Conservation (phyloP, 495 filamentous ascomycete genomes). For the Annulohypoxylon nitens region DNA sequence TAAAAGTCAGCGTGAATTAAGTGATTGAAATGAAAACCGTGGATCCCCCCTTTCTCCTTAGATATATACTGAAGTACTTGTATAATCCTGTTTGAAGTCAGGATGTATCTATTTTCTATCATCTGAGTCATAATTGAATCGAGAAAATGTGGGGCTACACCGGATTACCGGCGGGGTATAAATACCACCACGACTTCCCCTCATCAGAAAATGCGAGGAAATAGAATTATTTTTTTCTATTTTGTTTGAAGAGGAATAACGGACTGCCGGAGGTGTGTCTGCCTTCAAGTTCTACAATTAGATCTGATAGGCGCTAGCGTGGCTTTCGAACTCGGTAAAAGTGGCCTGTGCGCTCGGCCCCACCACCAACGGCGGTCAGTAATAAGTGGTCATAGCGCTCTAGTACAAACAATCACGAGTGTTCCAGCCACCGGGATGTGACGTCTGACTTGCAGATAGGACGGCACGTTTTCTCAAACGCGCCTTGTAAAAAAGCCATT, state of each 20-base stretch:
- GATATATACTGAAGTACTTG: conserved; percentile 1
- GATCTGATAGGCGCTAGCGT: conserved; percentile 33
- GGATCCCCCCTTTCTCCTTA: background rate
- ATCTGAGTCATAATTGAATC: conserved; percentile 31
- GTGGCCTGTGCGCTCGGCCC: conserved; percentile 38
- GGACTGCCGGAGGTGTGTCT: conserved; percentile 27
- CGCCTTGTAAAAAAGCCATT: conserved; percentile 32
- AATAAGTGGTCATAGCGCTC: conserved; percentile 24
- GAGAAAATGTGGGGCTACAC: conserved; percentile 23
- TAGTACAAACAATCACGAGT: too few species aligned
- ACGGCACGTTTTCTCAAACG: conserved; percentile 25
- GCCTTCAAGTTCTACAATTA: conserved; percentile 18
- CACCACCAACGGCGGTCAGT: conserved; percentile 10
- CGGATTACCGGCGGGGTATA: conserved; percentile 33
- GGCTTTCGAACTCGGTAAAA: conserved; percentile 15
- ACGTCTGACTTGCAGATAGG: conserved; percentile 28
- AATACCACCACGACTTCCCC: conserved; percentile 34
- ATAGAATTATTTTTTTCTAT: conserved; percentile 17
- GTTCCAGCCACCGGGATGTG: conserved; percentile 38
- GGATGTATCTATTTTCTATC: conserved; percentile 5
- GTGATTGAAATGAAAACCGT: background rate
- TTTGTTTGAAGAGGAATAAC: conserved; percentile 23
- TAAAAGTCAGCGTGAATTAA: background rate
- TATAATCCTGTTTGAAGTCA: conserved; percentile 4
- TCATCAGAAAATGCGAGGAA: conserved; percentile 6